Conservation (phyloP, 768 basidiomycete genomes). For the Phaeotremella skinneri region DNA sequence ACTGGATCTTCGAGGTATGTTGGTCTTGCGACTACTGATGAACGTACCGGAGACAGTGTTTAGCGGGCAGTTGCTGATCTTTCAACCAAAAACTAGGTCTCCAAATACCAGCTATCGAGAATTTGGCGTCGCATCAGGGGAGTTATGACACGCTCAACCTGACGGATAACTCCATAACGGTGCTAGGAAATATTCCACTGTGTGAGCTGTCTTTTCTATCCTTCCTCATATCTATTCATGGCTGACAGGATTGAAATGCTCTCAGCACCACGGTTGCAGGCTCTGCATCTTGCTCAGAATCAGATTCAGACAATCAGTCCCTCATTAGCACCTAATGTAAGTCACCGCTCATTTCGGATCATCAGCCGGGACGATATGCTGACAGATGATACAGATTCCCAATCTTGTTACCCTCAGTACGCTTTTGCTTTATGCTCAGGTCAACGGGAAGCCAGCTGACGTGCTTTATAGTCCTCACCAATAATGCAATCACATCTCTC, state of each 20-base stretch:
- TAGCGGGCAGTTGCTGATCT: not conserved
- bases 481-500: slow-evolving; percentile 49
- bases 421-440: not conserved
- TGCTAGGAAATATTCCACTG: slow-evolving; percentile 48
- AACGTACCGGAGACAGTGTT: not conserved
- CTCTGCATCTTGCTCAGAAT: slow-evolving; percentile 47
- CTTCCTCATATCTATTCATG: too few relatives aligned
- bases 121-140: slow-evolving; percentile 51
- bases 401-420: slow-evolving; percentile 51
- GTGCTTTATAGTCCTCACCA: slow-evolving; percentile 40
- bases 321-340: slow-evolving; percentile 42
- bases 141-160: slow-evolving; percentile 51
- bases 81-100: slow-evolving; percentile 29
- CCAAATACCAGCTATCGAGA: slow-evolving; percentile 51
- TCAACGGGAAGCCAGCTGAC: not conserved
- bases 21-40: not conserved
- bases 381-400: slow-evolving; percentile 41
- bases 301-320: slow-evolving; percentile 49
- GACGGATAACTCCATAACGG: slow-evolving; percentile 50
- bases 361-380: slow-evolving; percentile 6
- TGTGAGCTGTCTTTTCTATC: slow-evolving; percentile 41
- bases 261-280: slow-evolving; percentile 44
- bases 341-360: slow-evolving; percentile 6
- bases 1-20: slow-evolving; percentile 50
- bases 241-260: not conserved